phyloP scores from a whole-genome alignment of 768 basidiomycete genomes.

The Leccinum truebloodii region DNA sequence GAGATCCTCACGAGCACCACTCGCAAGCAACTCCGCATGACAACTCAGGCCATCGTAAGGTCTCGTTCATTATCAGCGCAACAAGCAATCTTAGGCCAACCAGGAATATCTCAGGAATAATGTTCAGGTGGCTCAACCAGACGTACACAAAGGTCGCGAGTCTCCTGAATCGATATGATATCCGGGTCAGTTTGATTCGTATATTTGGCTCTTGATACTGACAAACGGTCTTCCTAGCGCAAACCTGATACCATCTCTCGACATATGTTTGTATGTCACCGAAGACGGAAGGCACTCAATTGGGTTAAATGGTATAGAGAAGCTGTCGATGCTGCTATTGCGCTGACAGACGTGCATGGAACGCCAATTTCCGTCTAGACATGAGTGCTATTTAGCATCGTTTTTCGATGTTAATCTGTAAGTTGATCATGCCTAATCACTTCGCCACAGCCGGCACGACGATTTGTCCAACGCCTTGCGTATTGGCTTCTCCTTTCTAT shows the following conservation, averaged over 20 bases:
- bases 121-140: conserved; percentile 43
- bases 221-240: conserved; percentile 27
- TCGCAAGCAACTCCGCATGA: not conserved
- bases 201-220: not conserved
- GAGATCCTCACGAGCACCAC: conserved; percentile 39
- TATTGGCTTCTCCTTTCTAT: conserved; percentile 37
- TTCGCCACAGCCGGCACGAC: conserved; percentile 40
- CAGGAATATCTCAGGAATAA: conserved; percentile 49
- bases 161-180: conserved; percentile 44
- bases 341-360: conserved; percentile 5
- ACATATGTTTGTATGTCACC: conserved; percentile 52
- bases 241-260: conserved; percentile 47
- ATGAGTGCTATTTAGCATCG: not conserved
- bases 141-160: conserved; percentile 43
- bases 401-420: not conserved
- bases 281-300: conserved; percentile 39
- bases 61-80: conserved; percentile 53
- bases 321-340: conserved; percentile 40
- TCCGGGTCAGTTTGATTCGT: conserved; percentile 37
- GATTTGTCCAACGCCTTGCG: conserved; percentile 45
- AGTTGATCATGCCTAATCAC: conserved; percentile 7
- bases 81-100: conserved; percentile 40
- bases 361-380: not conserved
- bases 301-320: conserved; percentile 46
- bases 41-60: conserved; percentile 26